phyloP scores from a whole-genome alignment of 257 asterid genomes.

The Striga asiatica region DNA sequence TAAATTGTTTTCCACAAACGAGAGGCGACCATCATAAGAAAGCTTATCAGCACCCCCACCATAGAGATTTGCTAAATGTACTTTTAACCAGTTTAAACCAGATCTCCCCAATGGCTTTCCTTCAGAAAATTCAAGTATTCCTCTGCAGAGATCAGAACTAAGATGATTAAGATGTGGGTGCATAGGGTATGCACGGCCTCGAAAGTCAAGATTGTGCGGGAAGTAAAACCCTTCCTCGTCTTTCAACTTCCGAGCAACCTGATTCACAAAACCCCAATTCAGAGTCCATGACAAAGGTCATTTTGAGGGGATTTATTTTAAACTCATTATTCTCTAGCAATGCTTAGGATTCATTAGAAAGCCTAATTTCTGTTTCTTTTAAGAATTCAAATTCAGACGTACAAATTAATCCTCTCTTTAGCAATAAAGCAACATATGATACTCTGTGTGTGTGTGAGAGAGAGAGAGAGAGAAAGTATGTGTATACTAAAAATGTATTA shows the following conservation, averaged over 20 bases:
- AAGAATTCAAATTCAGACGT: not conserved
- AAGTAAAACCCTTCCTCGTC: conserved; percentile 92
- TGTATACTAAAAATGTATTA: too few species aligned
- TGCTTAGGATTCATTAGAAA: not conserved
- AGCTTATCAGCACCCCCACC: conserved; percentile 88
- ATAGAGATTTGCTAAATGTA: conserved; percentile 85
- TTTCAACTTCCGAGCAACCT: conserved; percentile 95
- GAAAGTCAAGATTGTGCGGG: conserved; percentile 96
- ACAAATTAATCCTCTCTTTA: not conserved
- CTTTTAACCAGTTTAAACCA: conserved; percentile 77
- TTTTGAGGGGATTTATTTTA: too few species aligned
- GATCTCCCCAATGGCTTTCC: conserved; percentile 80
- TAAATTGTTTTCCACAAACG: conserved; percentile 70
- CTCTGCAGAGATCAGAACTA: conserved; percentile 91
- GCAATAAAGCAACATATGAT: not conserved
- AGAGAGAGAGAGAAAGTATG: too few species aligned
- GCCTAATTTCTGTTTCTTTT: not conserved
- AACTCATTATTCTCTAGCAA: not conserved
- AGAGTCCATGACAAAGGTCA: conserved; percentile 1
- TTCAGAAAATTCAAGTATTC: conserved; percentile 92
- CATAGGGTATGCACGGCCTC: conserved; percentile 99
- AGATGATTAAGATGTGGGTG: conserved; percentile 94
- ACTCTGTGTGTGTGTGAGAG: not conserved
- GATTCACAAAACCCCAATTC: conserved; percentile 21
- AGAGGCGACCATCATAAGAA: conserved; percentile 71